These are phyloP conservation scores for Solanum tarapatanum DNA, from an alignment of 257 asterid genomes.

Conservation along the genomic window DNA sequence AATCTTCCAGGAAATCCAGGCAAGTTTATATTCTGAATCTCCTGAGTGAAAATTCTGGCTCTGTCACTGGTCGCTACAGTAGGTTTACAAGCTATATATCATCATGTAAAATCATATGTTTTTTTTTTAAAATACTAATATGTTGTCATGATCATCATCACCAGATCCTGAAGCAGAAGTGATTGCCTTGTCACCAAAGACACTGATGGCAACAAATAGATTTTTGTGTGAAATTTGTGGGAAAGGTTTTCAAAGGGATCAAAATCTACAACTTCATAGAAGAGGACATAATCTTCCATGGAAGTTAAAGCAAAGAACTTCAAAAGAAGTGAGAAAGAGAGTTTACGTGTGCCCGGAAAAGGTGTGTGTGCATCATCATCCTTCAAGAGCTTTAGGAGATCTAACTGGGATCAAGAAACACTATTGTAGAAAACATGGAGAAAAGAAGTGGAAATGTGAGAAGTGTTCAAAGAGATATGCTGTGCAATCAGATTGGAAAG, in stretches of 20 bases:
- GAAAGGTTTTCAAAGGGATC: slow-evolving; percentile 92
- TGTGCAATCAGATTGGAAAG: slow-evolving; percentile 90
- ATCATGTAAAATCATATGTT: neutral
- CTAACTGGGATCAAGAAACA: slow-evolving; percentile 88
- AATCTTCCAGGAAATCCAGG: slow-evolving; percentile 95
- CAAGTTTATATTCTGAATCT: neutral
- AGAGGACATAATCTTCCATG: slow-evolving; percentile 92
- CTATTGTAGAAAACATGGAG: slow-evolving; percentile 85
- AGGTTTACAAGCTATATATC: neutral
- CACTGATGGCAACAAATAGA: slow-evolving; percentile 90
- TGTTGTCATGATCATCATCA: neutral
- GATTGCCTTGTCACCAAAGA: slow-evolving; percentile 71
- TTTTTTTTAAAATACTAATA: neutral
- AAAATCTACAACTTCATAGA: slow-evolving; percentile 76
- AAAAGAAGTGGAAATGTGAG: slow-evolving; percentile 94
- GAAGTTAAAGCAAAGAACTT: slow-evolving; percentile 80
- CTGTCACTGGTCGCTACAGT: neutral
- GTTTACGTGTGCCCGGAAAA: slow-evolving; percentile 91
- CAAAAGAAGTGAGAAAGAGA: slow-evolving; percentile 57
- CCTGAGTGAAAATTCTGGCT: neutral
- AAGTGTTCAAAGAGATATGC: slow-evolving; percentile 83
- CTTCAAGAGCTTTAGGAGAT: slow-evolving; percentile 88
- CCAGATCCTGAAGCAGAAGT: slow-evolving; percentile 93
- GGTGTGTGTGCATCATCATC: slow-evolving; percentile 66
- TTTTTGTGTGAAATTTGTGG: slow-evolving; percentile 84